These are phyloP conservation scores for Aleurites moluccanus DNA, from an alignment of 441 rosid genomes.

Conservation along the genomic window DNA sequence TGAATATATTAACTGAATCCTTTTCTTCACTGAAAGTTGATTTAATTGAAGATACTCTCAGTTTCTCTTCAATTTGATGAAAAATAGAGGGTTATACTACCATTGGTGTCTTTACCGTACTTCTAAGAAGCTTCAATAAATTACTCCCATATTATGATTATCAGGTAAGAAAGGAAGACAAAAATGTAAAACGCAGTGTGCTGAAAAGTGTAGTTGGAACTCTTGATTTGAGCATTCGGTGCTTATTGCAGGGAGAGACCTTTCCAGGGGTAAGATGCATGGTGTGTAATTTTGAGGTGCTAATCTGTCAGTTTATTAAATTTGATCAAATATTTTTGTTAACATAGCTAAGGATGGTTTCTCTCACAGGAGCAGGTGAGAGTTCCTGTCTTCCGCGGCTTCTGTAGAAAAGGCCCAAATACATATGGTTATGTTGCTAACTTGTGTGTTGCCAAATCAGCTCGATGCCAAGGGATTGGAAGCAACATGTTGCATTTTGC, in stretches of 20 bases:
- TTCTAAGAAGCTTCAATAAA: too few species aligned
- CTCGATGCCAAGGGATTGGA: conserved; percentile 85
- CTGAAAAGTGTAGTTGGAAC: conserved; percentile 88
- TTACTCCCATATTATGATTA: conserved; percentile 13
- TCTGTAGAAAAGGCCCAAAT: conserved; percentile 39
- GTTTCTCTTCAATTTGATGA: background rate
- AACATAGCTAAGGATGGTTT: conserved; percentile 12
- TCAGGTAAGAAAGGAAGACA: conserved; percentile 71
- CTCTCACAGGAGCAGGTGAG: conserved; percentile 59
- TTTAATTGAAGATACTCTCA: background rate
- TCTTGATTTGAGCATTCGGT: conserved; percentile 69
- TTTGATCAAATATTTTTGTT: conserved; percentile 3
- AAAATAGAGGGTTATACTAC: background rate
- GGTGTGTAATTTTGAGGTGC: conserved; percentile 15
- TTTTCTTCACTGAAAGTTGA: background rate
- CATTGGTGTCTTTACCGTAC: background rate
- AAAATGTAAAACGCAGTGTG: conserved; percentile 53
- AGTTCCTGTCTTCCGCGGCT: conserved; percentile 53
- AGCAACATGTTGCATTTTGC: conserved; percentile 71
- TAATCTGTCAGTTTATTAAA: background rate
- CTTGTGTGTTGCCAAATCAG: conserved; percentile 72
- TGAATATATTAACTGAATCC: background rate
- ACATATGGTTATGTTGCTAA: conserved; percentile 74
- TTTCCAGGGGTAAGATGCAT: conserved; percentile 67
- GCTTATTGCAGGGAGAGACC: conserved; percentile 70